Evolutionary conservation across 192 early-diverging fungal species (phyloP).

Genomic region (Coemansia sp.): DNA sequence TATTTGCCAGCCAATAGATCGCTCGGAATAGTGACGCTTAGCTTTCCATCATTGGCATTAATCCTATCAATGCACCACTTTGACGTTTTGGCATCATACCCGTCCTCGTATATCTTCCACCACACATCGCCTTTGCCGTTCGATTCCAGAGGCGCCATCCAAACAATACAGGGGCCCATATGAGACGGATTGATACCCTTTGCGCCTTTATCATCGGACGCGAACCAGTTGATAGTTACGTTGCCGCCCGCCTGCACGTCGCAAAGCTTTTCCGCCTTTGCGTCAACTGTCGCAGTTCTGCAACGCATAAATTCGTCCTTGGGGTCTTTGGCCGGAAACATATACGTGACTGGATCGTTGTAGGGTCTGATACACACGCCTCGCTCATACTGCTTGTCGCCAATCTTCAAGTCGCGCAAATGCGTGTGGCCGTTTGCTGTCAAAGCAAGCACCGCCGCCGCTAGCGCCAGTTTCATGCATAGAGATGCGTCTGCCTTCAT

Average conservation of each 20-base stretch:
- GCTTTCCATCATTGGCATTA: constrained; percentile 20
- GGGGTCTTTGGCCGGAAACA: not conserved
- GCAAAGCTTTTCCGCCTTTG: not conserved
- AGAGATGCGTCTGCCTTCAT: not conserved
- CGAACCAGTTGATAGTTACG: not conserved
- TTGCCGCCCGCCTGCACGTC: not conserved
- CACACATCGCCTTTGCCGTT: constrained; percentile 24
- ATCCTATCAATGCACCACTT: constrained; percentile 37
- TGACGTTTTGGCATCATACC: constrained; percentile 18
- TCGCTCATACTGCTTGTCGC: not conserved
- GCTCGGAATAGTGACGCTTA: constrained; percentile 26
- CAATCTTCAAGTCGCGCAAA: constrained; percentile 5
- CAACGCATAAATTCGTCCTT: not conserved
- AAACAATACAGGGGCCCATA: constrained; percentile 27
- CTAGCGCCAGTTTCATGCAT: not conserved
- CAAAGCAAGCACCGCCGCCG: not conserved
- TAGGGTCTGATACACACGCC: not conserved
- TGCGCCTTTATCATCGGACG: not conserved
- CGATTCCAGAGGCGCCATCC: constrained; percentile 20
- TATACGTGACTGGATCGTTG: not conserved
- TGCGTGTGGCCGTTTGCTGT: not conserved
- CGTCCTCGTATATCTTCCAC: constrained; percentile 47
- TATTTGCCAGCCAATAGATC: constrained; percentile 25
- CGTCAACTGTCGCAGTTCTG: not conserved
- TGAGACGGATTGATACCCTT: constrained; percentile 15